Percentiles rank a stretch among this genome's conserved stretches.
Evolutionary conservation across 2,329 filamentous ascomycete species (phyloP).

Genomic region (Aspergillus costaricaensis): DNA sequence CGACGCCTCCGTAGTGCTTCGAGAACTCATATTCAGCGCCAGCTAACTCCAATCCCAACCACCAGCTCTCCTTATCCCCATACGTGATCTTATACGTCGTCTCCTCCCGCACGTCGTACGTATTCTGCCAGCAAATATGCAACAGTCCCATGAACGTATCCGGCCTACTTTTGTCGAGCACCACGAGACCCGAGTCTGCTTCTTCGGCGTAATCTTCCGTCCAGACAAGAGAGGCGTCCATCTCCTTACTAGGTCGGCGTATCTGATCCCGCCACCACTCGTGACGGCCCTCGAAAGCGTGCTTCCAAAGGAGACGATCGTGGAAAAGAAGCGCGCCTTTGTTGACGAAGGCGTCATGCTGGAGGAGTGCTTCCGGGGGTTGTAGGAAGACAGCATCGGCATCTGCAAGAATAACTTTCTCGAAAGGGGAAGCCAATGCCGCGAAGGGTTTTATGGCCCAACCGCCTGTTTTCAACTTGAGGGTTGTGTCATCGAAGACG

Average conservation of each 20-base stretch:
- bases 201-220: constrained; percentile 14
- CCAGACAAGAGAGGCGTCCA: constrained; percentile 8
- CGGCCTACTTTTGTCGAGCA: constrained; percentile 2
- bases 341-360: constrained; percentile 2
- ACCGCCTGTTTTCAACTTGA: constrained; percentile 3
- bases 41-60: constrained; percentile 12
- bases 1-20: constrained; percentile 10
- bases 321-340: constrained; percentile 9
- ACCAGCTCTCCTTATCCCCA: constrained; percentile 15
- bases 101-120: constrained; percentile 11
- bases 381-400: constrained; percentile 12
- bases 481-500: constrained; percentile 7
- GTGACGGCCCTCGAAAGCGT: constrained; percentile 3
- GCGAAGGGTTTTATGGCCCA: constrained; percentile 16
- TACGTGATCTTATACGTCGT: constrained; percentile 8
- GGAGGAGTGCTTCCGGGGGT: constrained; percentile 7
- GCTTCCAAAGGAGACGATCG: constrained; percentile 7
- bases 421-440: constrained; percentile 9
- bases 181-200: constrained; percentile 11
- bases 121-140: constrained; percentile 15
- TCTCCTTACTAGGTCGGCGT: background rate
- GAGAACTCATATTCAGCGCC: constrained; percentile 12
- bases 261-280: constrained; percentile 8
- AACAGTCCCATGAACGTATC: constrained; percentile 7
- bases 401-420: constrained; percentile 10